Evolutionary conservation across 1,284 basidiomycete species (phyloP).

Genomic region (Apiotrichum gamsii): DNA sequence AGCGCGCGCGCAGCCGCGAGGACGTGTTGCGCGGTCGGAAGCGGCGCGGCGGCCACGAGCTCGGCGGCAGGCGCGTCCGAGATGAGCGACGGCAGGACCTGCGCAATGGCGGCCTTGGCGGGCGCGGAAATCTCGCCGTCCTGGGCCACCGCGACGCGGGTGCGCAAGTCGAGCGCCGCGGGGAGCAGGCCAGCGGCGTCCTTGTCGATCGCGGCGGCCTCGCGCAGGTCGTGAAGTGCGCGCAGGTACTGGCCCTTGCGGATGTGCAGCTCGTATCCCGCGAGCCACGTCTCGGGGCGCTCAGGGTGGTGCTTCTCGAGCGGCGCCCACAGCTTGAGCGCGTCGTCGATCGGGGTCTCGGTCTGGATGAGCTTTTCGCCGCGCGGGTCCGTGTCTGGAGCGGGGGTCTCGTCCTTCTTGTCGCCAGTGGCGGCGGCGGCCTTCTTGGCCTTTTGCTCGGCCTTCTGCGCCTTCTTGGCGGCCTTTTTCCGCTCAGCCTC

Average conservation of each 20-base stretch:
- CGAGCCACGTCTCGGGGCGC: constrained; percentile 66
- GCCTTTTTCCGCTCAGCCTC: constrained; percentile 55
- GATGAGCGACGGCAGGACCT: constrained; percentile 53
- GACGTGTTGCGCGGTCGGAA: constrained; percentile 45
- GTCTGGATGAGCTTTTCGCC: constrained; percentile 64
- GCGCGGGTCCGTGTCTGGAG: constrained; percentile 72
- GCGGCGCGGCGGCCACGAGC: constrained; percentile 56
- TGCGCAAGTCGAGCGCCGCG: constrained; percentile 61
- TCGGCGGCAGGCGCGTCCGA: constrained; percentile 53
- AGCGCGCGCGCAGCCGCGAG: constrained; percentile 59
- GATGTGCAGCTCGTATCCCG: constrained; percentile 72
- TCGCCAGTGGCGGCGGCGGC: constrained; percentile 56
- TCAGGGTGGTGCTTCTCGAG: constrained; percentile 55
- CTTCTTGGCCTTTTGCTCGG: constrained; percentile 77
- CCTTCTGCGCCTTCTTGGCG: constrained; percentile 83
- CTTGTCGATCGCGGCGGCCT: constrained; percentile 56
- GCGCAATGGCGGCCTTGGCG: constrained; percentile 32
- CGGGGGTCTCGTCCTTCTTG: constrained; percentile 59
- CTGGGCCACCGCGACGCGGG: constrained; percentile 41
- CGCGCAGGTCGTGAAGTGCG: constrained; percentile 64
- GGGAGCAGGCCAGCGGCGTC: constrained; percentile 64
- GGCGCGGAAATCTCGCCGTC: constrained; percentile 37
- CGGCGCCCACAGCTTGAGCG: constrained; percentile 66
- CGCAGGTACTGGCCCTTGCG: constrained; percentile 74
- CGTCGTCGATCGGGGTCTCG: constrained; percentile 67